Conservation (phyloP, 2,329 filamentous ascomycete genomes). For the Penicillium sp. region DNA sequence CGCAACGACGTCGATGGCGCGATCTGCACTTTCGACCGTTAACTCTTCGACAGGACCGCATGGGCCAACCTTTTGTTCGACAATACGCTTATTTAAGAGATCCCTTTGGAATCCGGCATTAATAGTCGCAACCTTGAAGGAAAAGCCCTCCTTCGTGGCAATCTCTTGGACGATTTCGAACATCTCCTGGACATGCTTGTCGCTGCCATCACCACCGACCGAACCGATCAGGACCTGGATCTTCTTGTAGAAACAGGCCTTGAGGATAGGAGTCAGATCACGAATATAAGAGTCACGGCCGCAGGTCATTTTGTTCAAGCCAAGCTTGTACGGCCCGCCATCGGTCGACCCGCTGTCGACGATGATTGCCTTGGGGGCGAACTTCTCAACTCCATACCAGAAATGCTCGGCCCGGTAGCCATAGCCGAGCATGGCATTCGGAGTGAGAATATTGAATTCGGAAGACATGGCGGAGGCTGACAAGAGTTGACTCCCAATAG, state of each 20-base stretch:
- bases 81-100: slow-evolving; percentile 34
- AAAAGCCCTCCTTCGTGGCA: slow-evolving; percentile 28
- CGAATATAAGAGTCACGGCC: slow-evolving; percentile 44
- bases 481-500: not conserved
- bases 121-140: slow-evolving; percentile 38
- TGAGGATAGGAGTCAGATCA: not conserved
- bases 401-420: slow-evolving; percentile 50
- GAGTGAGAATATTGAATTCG: slow-evolving; percentile 47
- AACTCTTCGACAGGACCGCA: slow-evolving; percentile 49
- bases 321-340: slow-evolving; percentile 34
- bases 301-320: slow-evolving; percentile 42
- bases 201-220: slow-evolving; percentile 54
- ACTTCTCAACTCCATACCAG: slow-evolving; percentile 46
- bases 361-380: slow-evolving; percentile 27
- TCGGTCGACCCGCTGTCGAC: slow-evolving; percentile 40
- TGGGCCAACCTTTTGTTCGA: slow-evolving; percentile 41
- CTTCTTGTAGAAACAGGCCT: not conserved
- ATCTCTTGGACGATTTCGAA: slow-evolving; percentile 46
- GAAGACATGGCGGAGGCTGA: not conserved
- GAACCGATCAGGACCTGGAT: slow-evolving; percentile 32
- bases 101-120: slow-evolving; percentile 46
- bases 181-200: slow-evolving; percentile 50
- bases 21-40: slow-evolving; percentile 43
- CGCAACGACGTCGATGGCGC: slow-evolving; percentile 44
- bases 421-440: slow-evolving; percentile 57